Evolutionary conservation across 306 rosid genomes (phyloP).

Genomic region (Hylodesmum podocarpum): DNA sequence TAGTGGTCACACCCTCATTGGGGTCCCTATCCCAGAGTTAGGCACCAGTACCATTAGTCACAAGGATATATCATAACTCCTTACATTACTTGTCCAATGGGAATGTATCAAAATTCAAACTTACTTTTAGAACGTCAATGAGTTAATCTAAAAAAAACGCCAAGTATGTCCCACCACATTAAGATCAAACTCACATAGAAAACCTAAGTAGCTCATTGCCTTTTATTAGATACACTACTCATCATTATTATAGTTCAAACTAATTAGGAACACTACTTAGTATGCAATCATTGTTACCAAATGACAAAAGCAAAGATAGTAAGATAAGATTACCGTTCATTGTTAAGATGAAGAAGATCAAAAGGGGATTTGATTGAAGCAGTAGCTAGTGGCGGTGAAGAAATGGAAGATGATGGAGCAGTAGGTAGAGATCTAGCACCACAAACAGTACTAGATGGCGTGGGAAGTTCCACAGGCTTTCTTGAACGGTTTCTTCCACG

Average conservation of each 20-base stretch:
- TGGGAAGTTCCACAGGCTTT: conserved; percentile 99
- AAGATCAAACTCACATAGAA: conserved; percentile 22
- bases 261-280: background rate
- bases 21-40: conserved; percentile 34
- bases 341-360: conserved; percentile 53
- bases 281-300: background rate
- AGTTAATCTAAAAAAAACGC: conserved; percentile 1
- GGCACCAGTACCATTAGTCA: conserved; percentile 16
- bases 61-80: conserved; percentile 12
- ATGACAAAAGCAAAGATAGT: background rate
- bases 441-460: conserved; percentile 36
- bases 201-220: background rate
- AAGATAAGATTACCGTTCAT: conserved; percentile 51
- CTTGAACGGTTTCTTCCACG: conserved; percentile 99
- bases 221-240: conserved; percentile 1
- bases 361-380: conserved; percentile 60
- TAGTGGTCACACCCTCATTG: conserved; percentile 2
- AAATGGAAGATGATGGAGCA: conserved; percentile 27
- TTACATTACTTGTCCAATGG: conserved; percentile 24
- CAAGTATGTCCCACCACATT: conserved; percentile 23
- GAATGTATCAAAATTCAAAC: conserved; percentile 29
- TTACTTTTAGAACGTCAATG: conserved; percentile 23
- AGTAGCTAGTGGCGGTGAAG: conserved; percentile 40
- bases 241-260: background rate
- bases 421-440: conserved; percentile 20